A percentile compares a stretch with the other conserved stretches of the same genome.
These are phyloP conservation scores for Hemileia vastatrix DNA, from an alignment of 1,284 basidiomycete species.

Conservation along the genomic window DNA sequence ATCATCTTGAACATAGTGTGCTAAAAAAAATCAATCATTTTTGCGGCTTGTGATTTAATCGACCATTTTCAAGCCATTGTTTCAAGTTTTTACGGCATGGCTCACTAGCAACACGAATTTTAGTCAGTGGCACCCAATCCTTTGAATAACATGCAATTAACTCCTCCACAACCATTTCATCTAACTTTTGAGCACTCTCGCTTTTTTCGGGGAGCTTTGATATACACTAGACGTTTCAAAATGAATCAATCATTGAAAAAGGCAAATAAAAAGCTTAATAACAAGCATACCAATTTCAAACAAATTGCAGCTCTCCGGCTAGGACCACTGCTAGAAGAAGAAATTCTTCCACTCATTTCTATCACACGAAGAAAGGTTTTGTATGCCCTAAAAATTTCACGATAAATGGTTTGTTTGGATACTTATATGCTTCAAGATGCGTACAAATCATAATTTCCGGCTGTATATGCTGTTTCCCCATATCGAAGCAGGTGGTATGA, in stretches of 20 bases:
- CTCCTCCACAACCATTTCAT: constrained; percentile 3
- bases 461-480: constrained; percentile 77
- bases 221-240: constrained; percentile 6
- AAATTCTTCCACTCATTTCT: constrained; percentile 54
- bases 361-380: constrained; percentile 71
- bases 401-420: too few relatives aligned
- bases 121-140: constrained; percentile 19
- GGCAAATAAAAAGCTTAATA: background rate
- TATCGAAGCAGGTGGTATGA: constrained; percentile 69
- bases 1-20: too few relatives aligned
- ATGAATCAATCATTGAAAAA: background rate
- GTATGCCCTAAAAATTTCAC: constrained; percentile 55
- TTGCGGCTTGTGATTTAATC: too few relatives aligned
- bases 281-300: constrained; percentile 13
- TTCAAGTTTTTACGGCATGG: background rate
- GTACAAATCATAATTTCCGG: constrained; percentile 51
- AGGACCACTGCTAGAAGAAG: constrained; percentile 18
- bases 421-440: too few relatives aligned
- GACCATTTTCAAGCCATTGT: background rate
- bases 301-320: constrained; percentile 19
- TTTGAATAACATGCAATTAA: constrained; percentile 10
- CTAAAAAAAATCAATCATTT: too few relatives aligned
- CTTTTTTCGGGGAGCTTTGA: constrained; percentile 6
- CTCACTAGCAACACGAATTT: constrained; percentile 16
- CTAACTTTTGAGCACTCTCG: background rate